Conservation (phyloP, 495 filamentous ascomycete genomes). For the Trichoderma parareesei region DNA sequence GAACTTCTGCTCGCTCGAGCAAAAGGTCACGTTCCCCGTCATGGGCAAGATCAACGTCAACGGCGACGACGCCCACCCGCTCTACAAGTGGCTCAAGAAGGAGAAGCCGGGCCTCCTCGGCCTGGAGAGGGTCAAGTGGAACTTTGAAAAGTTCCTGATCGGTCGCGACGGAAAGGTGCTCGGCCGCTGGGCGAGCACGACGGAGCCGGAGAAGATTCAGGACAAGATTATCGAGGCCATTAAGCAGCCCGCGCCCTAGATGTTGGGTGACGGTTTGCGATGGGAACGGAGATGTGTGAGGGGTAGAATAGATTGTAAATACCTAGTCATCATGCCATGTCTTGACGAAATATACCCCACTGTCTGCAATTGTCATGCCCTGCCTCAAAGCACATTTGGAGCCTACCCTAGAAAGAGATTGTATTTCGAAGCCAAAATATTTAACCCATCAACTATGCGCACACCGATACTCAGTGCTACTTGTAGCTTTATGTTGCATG, state of each 20-base stretch:
- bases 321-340: too few relatives aligned
- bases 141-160: conserved; percentile 95
- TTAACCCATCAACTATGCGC: too few relatives aligned
- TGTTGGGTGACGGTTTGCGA: too few relatives aligned
- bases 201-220: conserved; percentile 77
- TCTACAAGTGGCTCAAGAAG: conserved; percentile 85
- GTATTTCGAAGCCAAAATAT: too few relatives aligned
- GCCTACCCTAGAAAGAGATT: too few relatives aligned
- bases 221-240: conserved; percentile 66
- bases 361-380: too few relatives aligned
- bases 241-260: conserved; percentile 20
- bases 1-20: conserved; percentile 87
- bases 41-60: conserved; percentile 92
- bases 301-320: too few relatives aligned
- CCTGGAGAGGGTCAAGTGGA: conserved; percentile 88
- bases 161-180: conserved; percentile 78
- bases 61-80: conserved; percentile 66
- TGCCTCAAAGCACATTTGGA: too few relatives aligned
- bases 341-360: too few relatives aligned
- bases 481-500: too few relatives aligned
- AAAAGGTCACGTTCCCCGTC: conserved; percentile 89
- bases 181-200: conserved; percentile 71
- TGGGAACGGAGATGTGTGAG: too few relatives aligned
- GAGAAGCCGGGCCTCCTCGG: conserved; percentile 77
- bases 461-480: too few relatives aligned